A percentile compares a stretch with the other conserved stretches of the same genome.
Conservation (phyloP, 495 filamentous ascomycete species). For the Haplographium delicatum region DNA sequence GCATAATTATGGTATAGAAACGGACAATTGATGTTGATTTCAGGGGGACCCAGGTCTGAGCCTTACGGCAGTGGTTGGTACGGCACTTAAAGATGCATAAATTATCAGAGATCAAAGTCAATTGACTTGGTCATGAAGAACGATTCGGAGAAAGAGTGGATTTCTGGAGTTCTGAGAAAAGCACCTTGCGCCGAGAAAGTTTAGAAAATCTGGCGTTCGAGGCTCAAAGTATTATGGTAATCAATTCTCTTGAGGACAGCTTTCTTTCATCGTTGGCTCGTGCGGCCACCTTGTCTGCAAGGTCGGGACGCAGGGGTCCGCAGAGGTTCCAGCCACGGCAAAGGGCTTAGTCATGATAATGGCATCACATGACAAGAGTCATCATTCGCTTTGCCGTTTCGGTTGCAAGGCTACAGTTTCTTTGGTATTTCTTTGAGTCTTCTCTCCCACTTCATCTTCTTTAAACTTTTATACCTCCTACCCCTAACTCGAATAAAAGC, state of each 20-base stretch:
- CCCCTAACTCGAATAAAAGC: too few relatives aligned
- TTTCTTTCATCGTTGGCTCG: too few relatives aligned
- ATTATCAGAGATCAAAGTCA: constrained; percentile 2
- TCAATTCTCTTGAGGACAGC: neutral
- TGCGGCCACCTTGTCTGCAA: too few relatives aligned
- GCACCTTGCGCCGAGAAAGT: constrained; percentile 1
- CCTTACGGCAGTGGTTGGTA: constrained; percentile 17
- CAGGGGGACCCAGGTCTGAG: constrained; percentile 1
- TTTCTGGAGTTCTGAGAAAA: neutral
- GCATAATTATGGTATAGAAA: constrained; percentile 35
- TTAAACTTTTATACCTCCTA: too few relatives aligned
- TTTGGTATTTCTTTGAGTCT: neutral
- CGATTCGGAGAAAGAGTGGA: constrained; percentile 4
- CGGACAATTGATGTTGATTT: neutral
- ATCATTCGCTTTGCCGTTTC: too few relatives aligned
- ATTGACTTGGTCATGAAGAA: constrained; percentile 9
- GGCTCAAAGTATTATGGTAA: too few relatives aligned
- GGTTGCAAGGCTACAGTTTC: neutral
- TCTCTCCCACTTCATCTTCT: neutral
- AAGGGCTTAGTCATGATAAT: too few relatives aligned
- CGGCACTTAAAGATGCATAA: constrained; percentile 18
- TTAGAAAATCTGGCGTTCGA: too few relatives aligned
- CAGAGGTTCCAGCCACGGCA: too few relatives aligned
- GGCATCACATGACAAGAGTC: too few relatives aligned
- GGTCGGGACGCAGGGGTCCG: too few relatives aligned